Evolutionary conservation across 1,139 yeast genomes (phyloP).

Genomic region (Magnusiomyces tetraspermus): DNA sequence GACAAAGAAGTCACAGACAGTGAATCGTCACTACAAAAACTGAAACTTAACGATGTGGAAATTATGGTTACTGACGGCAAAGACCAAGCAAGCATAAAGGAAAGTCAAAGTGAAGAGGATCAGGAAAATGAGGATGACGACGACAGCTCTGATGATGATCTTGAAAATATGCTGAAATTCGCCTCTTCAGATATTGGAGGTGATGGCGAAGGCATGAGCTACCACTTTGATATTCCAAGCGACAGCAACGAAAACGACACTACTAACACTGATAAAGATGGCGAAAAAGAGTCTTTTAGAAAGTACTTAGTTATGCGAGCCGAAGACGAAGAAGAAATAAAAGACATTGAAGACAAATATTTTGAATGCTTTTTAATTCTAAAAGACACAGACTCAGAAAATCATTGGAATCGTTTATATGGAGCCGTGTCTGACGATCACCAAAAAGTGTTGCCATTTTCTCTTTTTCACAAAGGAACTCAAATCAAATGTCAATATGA

Average conservation of each 20-base stretch:
- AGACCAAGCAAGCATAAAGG: background rate
- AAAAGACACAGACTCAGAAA: background rate
- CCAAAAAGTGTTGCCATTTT: background rate
- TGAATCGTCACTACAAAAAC: background rate
- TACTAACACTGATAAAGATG: background rate
- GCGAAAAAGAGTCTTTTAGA: background rate
- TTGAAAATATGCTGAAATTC: background rate
- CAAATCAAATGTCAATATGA: background rate
- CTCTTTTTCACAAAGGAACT: background rate
- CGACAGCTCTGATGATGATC: background rate
- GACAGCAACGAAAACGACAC: background rate
- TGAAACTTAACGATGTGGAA: background rate
- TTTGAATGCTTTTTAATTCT: background rate
- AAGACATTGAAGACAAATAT: background rate
- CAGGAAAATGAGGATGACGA: background rate
- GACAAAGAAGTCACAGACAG: background rate
- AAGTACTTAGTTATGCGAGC: background rate
- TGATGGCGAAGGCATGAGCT: conserved; percentile 3
- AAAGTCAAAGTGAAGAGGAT: background rate
- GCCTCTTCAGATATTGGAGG: conserved; percentile 3
- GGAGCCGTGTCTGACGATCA: background rate
- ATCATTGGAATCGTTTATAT: background rate
- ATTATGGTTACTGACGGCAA: background rate
- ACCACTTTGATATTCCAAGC: background rate
- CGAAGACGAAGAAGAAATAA: background rate